Base-by-base conservation (phyloP, 176 grass and related monocot genomes). In the Musa troglodytarum region DNA sequence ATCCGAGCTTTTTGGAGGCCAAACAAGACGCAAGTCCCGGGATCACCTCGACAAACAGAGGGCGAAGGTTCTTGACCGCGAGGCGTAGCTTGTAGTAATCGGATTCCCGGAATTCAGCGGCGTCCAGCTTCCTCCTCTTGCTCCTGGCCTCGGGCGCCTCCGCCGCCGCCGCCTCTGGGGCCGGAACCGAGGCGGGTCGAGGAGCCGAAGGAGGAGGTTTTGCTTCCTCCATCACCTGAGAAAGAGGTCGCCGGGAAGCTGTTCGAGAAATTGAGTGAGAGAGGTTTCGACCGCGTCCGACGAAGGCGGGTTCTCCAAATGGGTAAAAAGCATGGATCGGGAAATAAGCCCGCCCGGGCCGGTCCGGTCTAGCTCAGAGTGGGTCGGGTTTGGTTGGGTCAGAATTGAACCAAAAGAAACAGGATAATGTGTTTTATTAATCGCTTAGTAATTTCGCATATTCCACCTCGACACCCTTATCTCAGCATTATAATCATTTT, bases 81-180 rank as follows among this genome's bases (percentile, higher is more conserved):
- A 34, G 81, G 61, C 79, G 84, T 54, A 86, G 81, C 52, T 82
- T 86, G 58, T 62, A 82, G 69, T 86, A 86, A 24, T 56, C 56
- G 57, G 69, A 79, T 74, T 75, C 82, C 12, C 77, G 53, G 66
- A 86, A 86, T 12, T 75, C 79, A 63, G 49, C 68, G 9, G 72
- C 74, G 67, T 82, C 68, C 58, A 63, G 8, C 79, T 82, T 86
- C 75, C 84, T 82, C 79, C 82, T 86, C 74, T 61, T 78, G 54
- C 50, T 74, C 16, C 15, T 24, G 11, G 65, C 51, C 77, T 74
- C 71, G 2, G 79, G 52, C 74, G 19, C 11, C 73, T 12, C 26
- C 26, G 25, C 25, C 71, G n/a, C 61, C 54, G 73, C 72, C 43
- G 78, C 26, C 8, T 26, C 64, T 68, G 76, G 24, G 19, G 2